Evolutionary conservation across 2,329 filamentous ascomycete genomes (phyloP).

Genomic region (Xylariaceae sp.): DNA sequence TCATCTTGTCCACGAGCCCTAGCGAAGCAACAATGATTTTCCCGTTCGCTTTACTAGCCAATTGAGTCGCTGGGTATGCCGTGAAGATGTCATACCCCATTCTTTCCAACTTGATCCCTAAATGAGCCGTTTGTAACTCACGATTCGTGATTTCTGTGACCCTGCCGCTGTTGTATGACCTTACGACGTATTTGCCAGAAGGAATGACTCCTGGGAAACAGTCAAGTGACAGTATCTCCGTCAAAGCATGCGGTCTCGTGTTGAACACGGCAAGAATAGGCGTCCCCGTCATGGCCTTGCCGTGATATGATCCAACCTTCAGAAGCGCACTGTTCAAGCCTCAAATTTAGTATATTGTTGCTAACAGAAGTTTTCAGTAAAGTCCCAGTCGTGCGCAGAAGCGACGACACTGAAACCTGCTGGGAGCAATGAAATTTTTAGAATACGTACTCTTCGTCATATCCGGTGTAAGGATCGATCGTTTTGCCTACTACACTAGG

Average conservation of each 20-base stretch:
- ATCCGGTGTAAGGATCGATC: slow-evolving; percentile 69
- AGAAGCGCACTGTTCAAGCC: slow-evolving; percentile 48
- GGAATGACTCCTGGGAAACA: slow-evolving; percentile 67
- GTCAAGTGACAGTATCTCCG: slow-evolving; percentile 65
- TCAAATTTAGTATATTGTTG: background rate
- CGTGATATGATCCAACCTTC: slow-evolving; percentile 75
- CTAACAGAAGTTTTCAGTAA: background rate
- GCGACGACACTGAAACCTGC: background rate
- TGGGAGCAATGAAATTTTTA: background rate
- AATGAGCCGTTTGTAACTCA: slow-evolving; percentile 44
- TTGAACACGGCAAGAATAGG: slow-evolving; percentile 85
- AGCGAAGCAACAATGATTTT: slow-evolving; percentile 61
- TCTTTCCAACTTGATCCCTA: slow-evolving; percentile 59
- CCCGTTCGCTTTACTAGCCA: slow-evolving; percentile 44
- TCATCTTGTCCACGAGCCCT: slow-evolving; percentile 84
- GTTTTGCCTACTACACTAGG: slow-evolving; percentile 71
- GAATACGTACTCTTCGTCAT: slow-evolving; percentile 55
- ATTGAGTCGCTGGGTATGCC: slow-evolving; percentile 61
- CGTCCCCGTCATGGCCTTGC: slow-evolving; percentile 60
- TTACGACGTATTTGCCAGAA: slow-evolving; percentile 62
- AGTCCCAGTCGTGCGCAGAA: background rate
- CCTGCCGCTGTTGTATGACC: slow-evolving; percentile 64
- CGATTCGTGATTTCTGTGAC: slow-evolving; percentile 51
- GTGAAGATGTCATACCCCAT: slow-evolving; percentile 78
- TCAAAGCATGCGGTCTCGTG: slow-evolving; percentile 56